Evolutionary conservation across 768 basidiomycete genomes (phyloP), one percentile per base, ranked within the genome.

Genomic region (Sporobolomyces phaffii): DNA sequence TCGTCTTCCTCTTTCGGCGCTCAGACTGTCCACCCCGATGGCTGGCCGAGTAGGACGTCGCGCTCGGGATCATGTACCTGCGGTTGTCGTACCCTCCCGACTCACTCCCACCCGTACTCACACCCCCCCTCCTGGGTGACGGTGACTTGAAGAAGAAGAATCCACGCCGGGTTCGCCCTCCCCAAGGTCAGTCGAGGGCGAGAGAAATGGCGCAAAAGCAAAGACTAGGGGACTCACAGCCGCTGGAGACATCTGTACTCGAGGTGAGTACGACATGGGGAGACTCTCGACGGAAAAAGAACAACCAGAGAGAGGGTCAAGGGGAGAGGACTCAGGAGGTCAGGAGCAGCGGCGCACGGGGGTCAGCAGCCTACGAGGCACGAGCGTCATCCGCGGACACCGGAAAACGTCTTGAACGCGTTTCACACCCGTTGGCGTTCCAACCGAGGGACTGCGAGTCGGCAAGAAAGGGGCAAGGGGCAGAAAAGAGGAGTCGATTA

Each of bases 1-100:
- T 44, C 43, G 33, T 58, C 56, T 38, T 58, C 56, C 31, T 58
- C 43, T 47, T 58, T 14, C 56, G 6, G 29, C 41, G 3, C 31
- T 31, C 56, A 22, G 5, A 5, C 22, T 9, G 6, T n/a, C 15
- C 7, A 44, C 22, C 43, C 13, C n/a, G n/a, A n/a, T n/a, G n/a
- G n/a, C n/a, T n/a, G n/a, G n/a, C n/a, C n/a, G n/a, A n/a, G n/a
- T n/a, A n/a, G n/a, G n/a, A n/a, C n/a, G n/a, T n/a, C n/a, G n/a
- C n/a, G n/a, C n/a, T n/a, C n/a, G n/a, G n/a, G n/a, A n/a, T n/a
- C n/a, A n/a, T n/a, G n/a, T n/a, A n/a, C n/a, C n/a, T n/a, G n/a
- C n/a, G n/a, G n/a, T n/a, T n/a, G n/a, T n/a, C n/a, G n/a, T n/a
- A n/a, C n/a, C n/a, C n/a, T n/a, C n/a, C n/a, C n/a, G n/a, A n/a